phyloP scores from a whole-genome alignment of 2,329 filamentous ascomycete species.

The Chrysoporthe puriensis region DNA sequence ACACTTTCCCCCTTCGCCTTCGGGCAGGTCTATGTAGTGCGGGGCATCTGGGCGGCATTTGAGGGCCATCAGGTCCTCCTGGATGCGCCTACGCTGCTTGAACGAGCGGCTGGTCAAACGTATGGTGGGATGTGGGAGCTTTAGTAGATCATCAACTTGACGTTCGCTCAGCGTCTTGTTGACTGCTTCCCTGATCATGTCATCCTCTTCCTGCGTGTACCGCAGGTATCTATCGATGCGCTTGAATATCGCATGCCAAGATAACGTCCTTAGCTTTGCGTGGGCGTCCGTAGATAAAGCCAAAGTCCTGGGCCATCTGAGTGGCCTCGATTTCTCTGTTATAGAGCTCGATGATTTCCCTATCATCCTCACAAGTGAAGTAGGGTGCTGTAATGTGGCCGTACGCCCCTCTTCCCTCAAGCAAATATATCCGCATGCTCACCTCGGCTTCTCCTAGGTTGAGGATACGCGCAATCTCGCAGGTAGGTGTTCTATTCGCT shows the following conservation, averaged over 20 bases:
- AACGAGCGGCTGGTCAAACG: background rate
- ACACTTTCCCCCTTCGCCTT: background rate
- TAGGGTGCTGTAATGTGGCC: background rate
- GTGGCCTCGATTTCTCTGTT: background rate
- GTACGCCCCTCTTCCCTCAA: background rate
- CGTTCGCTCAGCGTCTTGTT: background rate
- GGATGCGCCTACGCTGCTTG: background rate
- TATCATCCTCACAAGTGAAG: background rate
- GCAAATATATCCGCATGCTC: background rate
- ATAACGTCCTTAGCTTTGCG: background rate
- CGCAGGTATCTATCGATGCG: background rate
- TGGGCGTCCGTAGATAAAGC: background rate
- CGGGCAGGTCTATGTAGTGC: background rate
- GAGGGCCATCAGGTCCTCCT: background rate
- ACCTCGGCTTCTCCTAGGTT: background rate
- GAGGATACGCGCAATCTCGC: background rate
- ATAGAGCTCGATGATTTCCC: background rate
- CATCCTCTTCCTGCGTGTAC: background rate
- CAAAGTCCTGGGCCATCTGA: background rate
- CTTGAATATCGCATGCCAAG: background rate
- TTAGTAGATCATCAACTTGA: background rate
- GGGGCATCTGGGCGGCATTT: background rate
- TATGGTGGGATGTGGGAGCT: background rate
- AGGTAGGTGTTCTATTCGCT: background rate
- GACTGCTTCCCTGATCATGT: constrained; percentile 1